Evolutionary conservation across 2,329 filamentous ascomycete species (phyloP).

Genomic region (Rhynchosporium secalis): DNA sequence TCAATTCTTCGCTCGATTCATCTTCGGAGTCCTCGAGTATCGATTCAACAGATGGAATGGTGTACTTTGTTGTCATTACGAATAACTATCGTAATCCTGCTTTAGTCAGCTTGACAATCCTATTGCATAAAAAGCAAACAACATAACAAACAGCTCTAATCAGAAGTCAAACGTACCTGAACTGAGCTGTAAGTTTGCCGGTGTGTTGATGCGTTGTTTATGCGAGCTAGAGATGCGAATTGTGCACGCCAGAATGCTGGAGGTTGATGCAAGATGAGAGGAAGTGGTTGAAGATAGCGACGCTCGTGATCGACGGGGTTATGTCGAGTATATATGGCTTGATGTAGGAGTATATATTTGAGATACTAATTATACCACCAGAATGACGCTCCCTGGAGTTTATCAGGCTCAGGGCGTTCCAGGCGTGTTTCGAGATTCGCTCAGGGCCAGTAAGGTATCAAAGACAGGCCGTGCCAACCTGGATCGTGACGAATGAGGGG

Average conservation of each 20-base stretch:
- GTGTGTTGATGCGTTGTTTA: constrained; percentile 26
- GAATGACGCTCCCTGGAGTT: constrained; percentile 14
- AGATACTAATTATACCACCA: constrained; percentile 7
- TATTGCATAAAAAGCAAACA: constrained; percentile 25
- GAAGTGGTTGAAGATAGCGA: constrained; percentile 17
- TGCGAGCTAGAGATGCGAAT: constrained; percentile 26
- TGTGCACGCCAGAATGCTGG: constrained; percentile 22
- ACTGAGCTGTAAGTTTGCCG: constrained; percentile 23
- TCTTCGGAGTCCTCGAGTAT: constrained; percentile 37
- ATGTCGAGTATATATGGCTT: constrained; percentile 21
- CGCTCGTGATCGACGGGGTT: constrained; percentile 27
- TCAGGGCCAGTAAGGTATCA: constrained; percentile 5
- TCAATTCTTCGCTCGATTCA: constrained; percentile 31
- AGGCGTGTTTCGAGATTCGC: constrained; percentile 28
- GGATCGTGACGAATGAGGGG: constrained; percentile 6
- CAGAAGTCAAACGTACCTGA: constrained; percentile 29
- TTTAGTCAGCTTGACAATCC: constrained; percentile 21
- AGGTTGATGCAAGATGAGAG: constrained; percentile 9
- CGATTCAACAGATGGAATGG: constrained; percentile 31
- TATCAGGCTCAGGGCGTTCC: constrained; percentile 19
- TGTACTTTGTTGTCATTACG: constrained; percentile 36
- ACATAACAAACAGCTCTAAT: constrained; percentile 8
- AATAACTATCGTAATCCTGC: constrained; percentile 13
- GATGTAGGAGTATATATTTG: constrained; percentile 15
- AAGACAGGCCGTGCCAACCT: constrained; percentile 3